A percentile compares a stretch with the other conserved stretches of the same genome.
Evolutionary conservation across 768 basidiomycete genomes (phyloP).

Genomic region (Kwoniella europaea): DNA sequence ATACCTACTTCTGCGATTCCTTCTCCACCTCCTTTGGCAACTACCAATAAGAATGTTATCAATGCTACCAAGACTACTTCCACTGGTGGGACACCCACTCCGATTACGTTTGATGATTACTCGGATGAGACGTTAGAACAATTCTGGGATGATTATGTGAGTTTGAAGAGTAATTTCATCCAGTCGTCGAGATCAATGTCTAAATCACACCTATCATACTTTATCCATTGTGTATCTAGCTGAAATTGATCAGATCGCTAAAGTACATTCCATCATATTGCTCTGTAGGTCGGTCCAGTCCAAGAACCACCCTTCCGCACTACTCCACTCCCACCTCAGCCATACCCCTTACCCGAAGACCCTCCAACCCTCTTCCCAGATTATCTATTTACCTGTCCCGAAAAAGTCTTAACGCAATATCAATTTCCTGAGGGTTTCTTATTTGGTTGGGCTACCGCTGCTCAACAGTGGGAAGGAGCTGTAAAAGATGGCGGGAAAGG

Average conservation of each 20-base stretch:
- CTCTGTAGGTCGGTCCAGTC: conserved; percentile 20
- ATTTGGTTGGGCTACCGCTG: conserved; percentile 65
- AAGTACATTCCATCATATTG: not conserved
- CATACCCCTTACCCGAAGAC: conserved; percentile 24
- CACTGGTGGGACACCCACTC: conserved; percentile 9
- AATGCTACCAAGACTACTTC: conserved; percentile 18
- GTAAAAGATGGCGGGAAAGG: conserved; percentile 42
- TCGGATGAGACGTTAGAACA: conserved; percentile 1
- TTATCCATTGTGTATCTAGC: not conserved
- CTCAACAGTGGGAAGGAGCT: conserved; percentile 66
- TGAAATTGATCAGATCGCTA: not conserved
- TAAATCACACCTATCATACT: not conserved
- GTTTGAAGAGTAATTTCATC: not conserved
- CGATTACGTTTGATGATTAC: conserved; percentile 13
- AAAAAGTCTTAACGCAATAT: conserved; percentile 61
- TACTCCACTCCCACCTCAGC: conserved; percentile 22
- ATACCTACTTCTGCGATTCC: conserved; percentile 12
- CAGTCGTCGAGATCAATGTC: not conserved
- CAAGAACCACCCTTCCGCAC: conserved; percentile 19
- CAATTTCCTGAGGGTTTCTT: conserved; percentile 63
- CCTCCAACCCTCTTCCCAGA: conserved; percentile 29
- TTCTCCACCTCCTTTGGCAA: conserved; percentile 4
- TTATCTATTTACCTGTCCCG: conserved; percentile 50
- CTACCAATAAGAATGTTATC: conserved; percentile 18
- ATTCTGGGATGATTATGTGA: conserved; percentile 33